Evolutionary conservation across 495 filamentous ascomycete species (phyloP).

Genomic region (Lasiosphaeria miniovina): DNA sequence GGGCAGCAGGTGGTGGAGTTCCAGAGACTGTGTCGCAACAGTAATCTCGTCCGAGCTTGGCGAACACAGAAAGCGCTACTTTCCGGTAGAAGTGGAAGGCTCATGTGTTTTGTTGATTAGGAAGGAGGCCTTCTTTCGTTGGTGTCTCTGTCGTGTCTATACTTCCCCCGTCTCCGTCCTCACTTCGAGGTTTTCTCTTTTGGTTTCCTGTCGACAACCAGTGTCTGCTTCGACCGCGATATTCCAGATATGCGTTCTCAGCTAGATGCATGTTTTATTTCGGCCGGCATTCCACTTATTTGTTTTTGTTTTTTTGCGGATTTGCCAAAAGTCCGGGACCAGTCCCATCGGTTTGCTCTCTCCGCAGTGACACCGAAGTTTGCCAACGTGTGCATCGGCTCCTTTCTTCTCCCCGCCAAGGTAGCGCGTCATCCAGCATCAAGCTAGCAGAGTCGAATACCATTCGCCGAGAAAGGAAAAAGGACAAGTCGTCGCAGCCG

Average conservation of each 20-base stretch:
- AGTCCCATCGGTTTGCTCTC: constrained; percentile 20
- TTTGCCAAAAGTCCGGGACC: constrained; percentile 9
- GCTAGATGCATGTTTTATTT: constrained; percentile 32
- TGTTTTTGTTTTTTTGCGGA: constrained; percentile 1
- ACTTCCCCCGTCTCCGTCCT: constrained; percentile 4
- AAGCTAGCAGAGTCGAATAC: constrained; percentile 27
- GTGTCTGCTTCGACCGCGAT: constrained; percentile 39
- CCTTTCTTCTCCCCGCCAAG: constrained; percentile 27
- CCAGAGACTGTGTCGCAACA: constrained; percentile 16
- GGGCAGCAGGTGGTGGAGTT: constrained; percentile 1
- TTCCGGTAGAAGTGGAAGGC: background rate
- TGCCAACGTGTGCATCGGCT: constrained; percentile 26
- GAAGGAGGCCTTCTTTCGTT: background rate
- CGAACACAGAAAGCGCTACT: background rate
- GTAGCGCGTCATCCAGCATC: constrained; percentile 33
- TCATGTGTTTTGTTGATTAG: background rate
- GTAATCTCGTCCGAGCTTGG: constrained; percentile 21
- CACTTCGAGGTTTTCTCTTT: constrained; percentile 19
- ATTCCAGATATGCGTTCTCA: constrained; percentile 35
- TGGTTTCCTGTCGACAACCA: constrained; percentile 44
- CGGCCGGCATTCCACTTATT: constrained; percentile 18
- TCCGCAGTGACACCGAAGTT: constrained; percentile 23
- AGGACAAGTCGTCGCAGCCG: constrained; percentile 32
- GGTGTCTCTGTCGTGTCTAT: background rate
- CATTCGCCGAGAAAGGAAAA: constrained; percentile 24